Conservation (phyloP, 352 stramenopile species). For the Phytophthora kernoviae region DNA sequence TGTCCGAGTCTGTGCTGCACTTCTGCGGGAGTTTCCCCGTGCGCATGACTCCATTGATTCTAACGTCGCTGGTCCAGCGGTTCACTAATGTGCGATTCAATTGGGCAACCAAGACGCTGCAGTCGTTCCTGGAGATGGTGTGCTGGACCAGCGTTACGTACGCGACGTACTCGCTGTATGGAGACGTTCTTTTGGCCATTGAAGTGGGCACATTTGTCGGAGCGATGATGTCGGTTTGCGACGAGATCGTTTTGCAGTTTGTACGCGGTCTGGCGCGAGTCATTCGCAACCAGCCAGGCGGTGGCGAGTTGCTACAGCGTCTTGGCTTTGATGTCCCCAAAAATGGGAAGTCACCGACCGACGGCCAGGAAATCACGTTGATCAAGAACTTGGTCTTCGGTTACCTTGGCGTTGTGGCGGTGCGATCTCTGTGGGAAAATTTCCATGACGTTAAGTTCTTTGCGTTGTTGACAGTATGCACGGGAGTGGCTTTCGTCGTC, state of each 20-base stretch:
- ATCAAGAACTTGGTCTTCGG: conserved; percentile 86
- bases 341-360: conserved; percentile 68
- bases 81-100: conserved; percentile 83
- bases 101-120: conserved; percentile 82
- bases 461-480: conserved; percentile 64
- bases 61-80: conserved; percentile 53
- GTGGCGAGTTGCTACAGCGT: conserved; percentile 55
- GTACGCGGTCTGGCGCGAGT: conserved; percentile 60
- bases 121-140: conserved; percentile 81
- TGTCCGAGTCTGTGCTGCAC: conserved; percentile 59
- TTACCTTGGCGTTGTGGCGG: conserved; percentile 66
- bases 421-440: conserved; percentile 68
- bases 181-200: conserved; percentile 61
- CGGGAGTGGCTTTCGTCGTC: conserved; percentile 72
- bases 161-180: conserved; percentile 63
- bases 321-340: conserved; percentile 77
- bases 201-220: conserved; percentile 79
- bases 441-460: conserved; percentile 80
- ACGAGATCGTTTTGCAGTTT: conserved; percentile 77
- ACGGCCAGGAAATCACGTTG: conserved; percentile 67
- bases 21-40: conserved; percentile 72
- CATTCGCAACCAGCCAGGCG: conserved; percentile 75
- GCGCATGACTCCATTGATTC: conserved; percentile 51
- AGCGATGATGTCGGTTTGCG: conserved; percentile 81
- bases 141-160: conserved; percentile 77